Evolutionary conservation across 441 rosid genomes (phyloP).

Genomic region (Eruca vesicaria): DNA sequence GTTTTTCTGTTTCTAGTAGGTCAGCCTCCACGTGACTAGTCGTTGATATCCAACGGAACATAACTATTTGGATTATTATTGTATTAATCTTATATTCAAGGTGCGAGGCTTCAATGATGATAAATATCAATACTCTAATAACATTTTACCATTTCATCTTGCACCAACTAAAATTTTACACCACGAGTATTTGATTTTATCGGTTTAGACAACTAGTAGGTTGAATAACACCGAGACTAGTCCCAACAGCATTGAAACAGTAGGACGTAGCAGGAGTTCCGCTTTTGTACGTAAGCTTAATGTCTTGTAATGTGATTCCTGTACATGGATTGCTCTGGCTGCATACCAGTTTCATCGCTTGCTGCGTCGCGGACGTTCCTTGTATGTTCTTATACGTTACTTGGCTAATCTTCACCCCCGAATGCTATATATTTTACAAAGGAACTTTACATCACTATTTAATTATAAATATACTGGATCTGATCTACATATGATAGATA

Average conservation of each 20-base stretch:
- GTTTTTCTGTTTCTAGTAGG: too few relatives aligned
- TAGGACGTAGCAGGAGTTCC: constrained; percentile 35
- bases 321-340: constrained; percentile 46
- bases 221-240: constrained; percentile 34
- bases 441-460: background rate
- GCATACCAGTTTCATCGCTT: constrained; percentile 50
- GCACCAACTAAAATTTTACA: background rate
- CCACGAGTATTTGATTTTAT: background rate
- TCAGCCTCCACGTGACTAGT: too few relatives aligned
- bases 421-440: too few relatives aligned
- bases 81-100: background rate
- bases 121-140: background rate
- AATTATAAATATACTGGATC: background rate
- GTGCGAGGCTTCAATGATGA: background rate
- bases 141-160: constrained; percentile 1
- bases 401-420: constrained; percentile 35
- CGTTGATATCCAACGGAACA: too few relatives aligned
- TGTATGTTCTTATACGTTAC: constrained; percentile 38
- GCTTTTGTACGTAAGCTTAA: constrained; percentile 44
- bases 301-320: constrained; percentile 43
- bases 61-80: background rate
- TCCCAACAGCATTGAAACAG: constrained; percentile 45
- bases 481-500: background rate
- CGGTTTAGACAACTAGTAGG: constrained; percentile 45
- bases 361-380: constrained; percentile 51